These are phyloP conservation scores for Tulasnella sp. DNA, from an alignment of 768 basidiomycete species.

Conservation along the genomic window DNA sequence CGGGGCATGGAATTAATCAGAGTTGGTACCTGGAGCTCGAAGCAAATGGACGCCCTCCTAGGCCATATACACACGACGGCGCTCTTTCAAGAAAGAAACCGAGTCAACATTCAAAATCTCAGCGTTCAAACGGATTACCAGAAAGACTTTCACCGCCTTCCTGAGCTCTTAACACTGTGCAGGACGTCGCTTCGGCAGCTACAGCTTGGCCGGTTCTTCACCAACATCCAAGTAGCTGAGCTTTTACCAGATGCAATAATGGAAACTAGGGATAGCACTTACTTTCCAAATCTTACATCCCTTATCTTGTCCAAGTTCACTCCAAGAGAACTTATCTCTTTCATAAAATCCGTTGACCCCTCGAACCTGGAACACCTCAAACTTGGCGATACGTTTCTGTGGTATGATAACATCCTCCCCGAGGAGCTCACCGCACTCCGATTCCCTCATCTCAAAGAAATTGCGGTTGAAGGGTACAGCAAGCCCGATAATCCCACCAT, in stretches of 20 bases:
- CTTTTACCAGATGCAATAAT: background rate
- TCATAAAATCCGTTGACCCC: background rate
- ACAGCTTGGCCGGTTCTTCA: background rate
- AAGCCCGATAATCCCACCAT: background rate
- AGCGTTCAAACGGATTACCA: background rate
- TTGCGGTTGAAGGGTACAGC: background rate
- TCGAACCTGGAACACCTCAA: background rate
- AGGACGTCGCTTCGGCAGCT: background rate
- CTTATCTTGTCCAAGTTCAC: background rate
- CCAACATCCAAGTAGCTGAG: background rate
- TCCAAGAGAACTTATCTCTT: background rate
- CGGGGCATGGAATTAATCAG: background rate
- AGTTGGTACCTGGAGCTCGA: background rate
- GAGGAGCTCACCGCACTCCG: background rate
- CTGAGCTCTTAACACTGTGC: background rate
- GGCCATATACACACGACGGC: background rate
- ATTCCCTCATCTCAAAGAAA: background rate
- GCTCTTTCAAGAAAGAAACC: background rate
- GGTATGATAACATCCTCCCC: background rate
- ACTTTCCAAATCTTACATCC: background rate
- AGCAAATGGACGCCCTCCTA: background rate
- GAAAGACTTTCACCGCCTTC: background rate
- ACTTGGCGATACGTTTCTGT: background rate
- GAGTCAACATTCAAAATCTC: background rate
- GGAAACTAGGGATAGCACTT: background rate